Percentiles rank a stretch among this genome's conserved stretches.
These are phyloP conservation scores for Thelonectria olida DNA, from an alignment of 2,329 filamentous ascomycete species.

Conservation along the genomic window DNA sequence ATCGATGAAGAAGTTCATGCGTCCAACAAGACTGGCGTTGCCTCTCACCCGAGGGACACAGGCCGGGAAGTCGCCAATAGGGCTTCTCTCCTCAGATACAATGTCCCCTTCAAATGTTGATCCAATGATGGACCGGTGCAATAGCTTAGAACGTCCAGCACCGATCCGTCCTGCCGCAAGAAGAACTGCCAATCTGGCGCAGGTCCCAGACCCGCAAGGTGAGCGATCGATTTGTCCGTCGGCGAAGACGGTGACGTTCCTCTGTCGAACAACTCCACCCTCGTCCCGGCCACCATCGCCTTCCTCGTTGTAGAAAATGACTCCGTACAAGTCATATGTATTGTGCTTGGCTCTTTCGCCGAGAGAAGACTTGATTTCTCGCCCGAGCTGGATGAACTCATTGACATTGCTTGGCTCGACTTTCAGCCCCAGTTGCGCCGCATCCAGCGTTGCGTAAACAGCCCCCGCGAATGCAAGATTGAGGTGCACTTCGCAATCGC, in stretches of 20 bases:
- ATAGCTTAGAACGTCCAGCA: not conserved
- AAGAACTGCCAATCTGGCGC: slow-evolving; percentile 29
- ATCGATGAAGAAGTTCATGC: slow-evolving; percentile 33
- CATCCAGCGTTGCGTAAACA: slow-evolving; percentile 26
- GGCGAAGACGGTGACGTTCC: slow-evolving; percentile 38
- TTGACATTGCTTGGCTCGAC: slow-evolving; percentile 16
- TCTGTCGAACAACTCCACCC: slow-evolving; percentile 7
- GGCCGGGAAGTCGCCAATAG: slow-evolving; percentile 23
- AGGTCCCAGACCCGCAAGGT: slow-evolving; percentile 38
- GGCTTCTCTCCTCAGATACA: slow-evolving; percentile 18
- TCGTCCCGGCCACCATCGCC: not conserved
- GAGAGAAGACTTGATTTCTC: slow-evolving; percentile 28
- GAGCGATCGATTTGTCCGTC: slow-evolving; percentile 41
- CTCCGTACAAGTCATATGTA: slow-evolving; percentile 21
- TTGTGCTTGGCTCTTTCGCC: slow-evolving; percentile 14
- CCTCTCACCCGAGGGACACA: slow-evolving; percentile 31
- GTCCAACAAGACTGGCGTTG: slow-evolving; percentile 20
- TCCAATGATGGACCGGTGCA: slow-evolving; percentile 27
- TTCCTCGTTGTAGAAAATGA: slow-evolving; percentile 29
- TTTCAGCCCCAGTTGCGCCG: slow-evolving; percentile 11
- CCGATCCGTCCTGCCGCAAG: slow-evolving; percentile 1
- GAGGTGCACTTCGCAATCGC: not conserved
- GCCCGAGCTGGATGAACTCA: slow-evolving; percentile 28
- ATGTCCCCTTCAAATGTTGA: slow-evolving; percentile 24
- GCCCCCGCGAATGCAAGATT: slow-evolving; percentile 26